These are phyloP conservation scores for Neurospora sp. DNA, from an alignment of 495 filamentous ascomycete species.

Conservation along the genomic window DNA sequence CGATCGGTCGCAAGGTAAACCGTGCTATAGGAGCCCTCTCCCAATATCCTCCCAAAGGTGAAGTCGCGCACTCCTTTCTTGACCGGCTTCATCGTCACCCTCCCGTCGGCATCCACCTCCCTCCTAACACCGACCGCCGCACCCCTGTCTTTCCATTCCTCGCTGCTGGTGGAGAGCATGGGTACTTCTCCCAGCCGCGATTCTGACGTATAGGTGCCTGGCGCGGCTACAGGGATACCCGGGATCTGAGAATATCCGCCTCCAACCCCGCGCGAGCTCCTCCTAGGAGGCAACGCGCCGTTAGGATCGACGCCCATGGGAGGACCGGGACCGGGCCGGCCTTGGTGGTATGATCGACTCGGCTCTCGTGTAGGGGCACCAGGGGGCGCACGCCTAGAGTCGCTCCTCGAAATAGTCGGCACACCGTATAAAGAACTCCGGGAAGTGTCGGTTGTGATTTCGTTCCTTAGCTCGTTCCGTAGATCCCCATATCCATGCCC, in stretches of 20 bases:
- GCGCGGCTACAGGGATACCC: constrained; percentile 24
- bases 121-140: constrained; percentile 70
- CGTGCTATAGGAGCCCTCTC: constrained; percentile 97
- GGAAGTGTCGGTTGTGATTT: constrained; percentile 59
- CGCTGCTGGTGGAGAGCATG: constrained; percentile 60
- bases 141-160: constrained; percentile 92
- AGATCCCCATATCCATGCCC: neutral
- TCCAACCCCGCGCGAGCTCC: constrained; percentile 55
- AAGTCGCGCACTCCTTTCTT: constrained; percentile 99
- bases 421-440: constrained; percentile 49
- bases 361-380: constrained; percentile 57
- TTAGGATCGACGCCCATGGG: constrained; percentile 39
- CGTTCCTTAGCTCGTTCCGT: constrained; percentile 39
- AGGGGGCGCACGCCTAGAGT: constrained; percentile 55
- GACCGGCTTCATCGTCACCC: constrained; percentile 67
- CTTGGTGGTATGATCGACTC: constrained; percentile 56
- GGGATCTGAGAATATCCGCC: constrained; percentile 36
- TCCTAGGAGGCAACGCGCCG: constrained; percentile 51
- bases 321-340: constrained; percentile 38
- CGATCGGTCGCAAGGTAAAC: constrained; percentile 91
- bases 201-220: constrained; percentile 38
- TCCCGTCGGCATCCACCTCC: constrained; percentile 75
- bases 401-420: constrained; percentile 36
- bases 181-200: constrained; percentile 28
- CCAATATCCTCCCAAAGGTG: constrained; percentile 80